Evolutionary conservation across 1,284 basidiomycete genomes (phyloP).

Genomic region (Trichosporon sp.): DNA sequence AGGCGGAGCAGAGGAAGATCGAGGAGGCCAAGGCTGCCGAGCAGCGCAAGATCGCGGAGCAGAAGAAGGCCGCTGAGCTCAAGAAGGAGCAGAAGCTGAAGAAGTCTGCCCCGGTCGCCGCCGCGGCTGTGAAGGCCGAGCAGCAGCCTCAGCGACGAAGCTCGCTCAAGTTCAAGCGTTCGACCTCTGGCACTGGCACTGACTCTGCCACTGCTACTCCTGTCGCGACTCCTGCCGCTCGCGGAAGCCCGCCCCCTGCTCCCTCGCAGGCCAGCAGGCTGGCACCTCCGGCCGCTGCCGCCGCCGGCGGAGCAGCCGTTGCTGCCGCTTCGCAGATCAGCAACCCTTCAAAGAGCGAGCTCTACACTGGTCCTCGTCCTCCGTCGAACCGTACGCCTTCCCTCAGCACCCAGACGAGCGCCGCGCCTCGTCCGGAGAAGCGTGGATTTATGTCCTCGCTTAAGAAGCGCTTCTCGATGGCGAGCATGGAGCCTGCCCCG

Average conservation of each 20-base stretch:
- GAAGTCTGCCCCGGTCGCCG: not conserved
- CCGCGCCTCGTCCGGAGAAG: conserved; percentile 7
- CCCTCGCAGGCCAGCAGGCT: not conserved
- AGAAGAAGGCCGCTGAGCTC: not conserved
- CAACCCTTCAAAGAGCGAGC: not conserved
- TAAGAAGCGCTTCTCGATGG: conserved; percentile 23
- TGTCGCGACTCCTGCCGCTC: not conserved
- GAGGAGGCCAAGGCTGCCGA: not conserved
- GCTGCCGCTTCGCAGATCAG: not conserved
- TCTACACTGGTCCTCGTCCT: not conserved
- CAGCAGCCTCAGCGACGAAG: not conserved
- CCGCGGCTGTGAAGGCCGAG: not conserved
- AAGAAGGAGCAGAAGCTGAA: not conserved
- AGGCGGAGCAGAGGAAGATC: not conserved
- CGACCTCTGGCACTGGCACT: conserved; percentile 8
- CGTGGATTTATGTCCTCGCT: conserved; percentile 14
- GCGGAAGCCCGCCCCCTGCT: not conserved
- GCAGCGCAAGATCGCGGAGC: not conserved
- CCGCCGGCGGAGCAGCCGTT: not conserved
- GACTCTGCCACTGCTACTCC: not conserved
- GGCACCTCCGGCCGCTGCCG: not conserved
- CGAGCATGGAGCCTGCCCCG: conserved; percentile 1
- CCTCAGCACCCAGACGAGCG: not conserved
- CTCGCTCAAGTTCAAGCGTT: conserved; percentile 2
- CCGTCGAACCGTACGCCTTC: not conserved